Percentiles rank a stretch among this genome's conserved stretches.
These are phyloP conservation scores for Prunus armeniaca DNA, from an alignment of 306 rosid genomes.

Conservation along the genomic window DNA sequence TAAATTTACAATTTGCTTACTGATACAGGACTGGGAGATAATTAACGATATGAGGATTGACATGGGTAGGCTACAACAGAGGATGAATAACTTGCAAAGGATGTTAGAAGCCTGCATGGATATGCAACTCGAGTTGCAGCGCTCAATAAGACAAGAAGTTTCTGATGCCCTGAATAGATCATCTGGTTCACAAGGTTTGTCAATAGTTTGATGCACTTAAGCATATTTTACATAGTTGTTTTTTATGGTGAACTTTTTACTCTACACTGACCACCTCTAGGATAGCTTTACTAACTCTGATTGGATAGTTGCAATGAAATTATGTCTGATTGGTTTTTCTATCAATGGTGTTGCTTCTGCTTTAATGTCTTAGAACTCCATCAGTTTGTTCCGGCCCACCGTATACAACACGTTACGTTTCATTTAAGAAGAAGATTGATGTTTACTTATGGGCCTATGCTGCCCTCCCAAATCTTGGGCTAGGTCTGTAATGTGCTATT, in stretches of 20 bases:
- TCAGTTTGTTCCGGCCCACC: too few relatives aligned
- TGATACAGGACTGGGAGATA: slow-evolving; percentile 78
- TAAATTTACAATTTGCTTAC: slow-evolving; percentile 1
- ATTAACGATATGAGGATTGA: slow-evolving; percentile 88
- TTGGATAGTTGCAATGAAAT: too few relatives aligned
- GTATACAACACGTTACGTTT: too few relatives aligned
- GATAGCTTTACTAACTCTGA: neutral
- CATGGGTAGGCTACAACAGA: slow-evolving; percentile 94
- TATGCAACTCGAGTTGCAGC: slow-evolving; percentile 98
- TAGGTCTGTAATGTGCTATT: too few relatives aligned
- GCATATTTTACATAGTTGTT: neutral
- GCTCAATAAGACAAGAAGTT: slow-evolving; percentile 92
- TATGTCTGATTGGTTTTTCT: too few relatives aligned
- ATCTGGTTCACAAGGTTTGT: slow-evolving; percentile 61
- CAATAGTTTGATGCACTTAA: neutral
- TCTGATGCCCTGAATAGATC: slow-evolving; percentile 92
- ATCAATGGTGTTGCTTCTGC: too few relatives aligned
- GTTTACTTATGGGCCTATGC: too few relatives aligned
- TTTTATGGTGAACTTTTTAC: neutral
- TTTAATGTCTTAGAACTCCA: too few relatives aligned
- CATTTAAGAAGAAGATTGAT: too few relatives aligned
- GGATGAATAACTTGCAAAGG: slow-evolving; percentile 90
- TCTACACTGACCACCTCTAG: neutral
- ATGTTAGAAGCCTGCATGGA: slow-evolving; percentile 98
- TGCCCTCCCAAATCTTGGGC: too few relatives aligned